A percentile compares a stretch with the other conserved stretches of the same genome.
These are phyloP conservation scores for Polytolypa hystricis DNA, from an alignment of 2,329 filamentous ascomycete species.

Conservation along the genomic window DNA sequence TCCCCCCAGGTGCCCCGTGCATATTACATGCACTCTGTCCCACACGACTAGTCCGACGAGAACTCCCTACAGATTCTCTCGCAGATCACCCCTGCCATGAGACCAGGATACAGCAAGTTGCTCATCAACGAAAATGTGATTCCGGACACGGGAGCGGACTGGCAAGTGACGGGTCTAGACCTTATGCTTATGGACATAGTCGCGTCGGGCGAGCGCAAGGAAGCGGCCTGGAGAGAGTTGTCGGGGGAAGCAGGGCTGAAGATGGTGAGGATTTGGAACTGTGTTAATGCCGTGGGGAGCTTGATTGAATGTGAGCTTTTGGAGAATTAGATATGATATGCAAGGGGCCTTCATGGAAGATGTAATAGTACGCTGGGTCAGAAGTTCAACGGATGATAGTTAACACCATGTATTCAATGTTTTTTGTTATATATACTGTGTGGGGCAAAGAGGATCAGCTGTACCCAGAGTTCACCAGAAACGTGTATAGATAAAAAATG, in stretches of 20 bases:
- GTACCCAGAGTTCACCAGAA: no score
- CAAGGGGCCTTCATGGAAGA: no score
- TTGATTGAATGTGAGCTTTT: constrained; percentile 5
- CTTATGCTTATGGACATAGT: constrained; percentile 29
- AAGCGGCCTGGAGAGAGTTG: constrained; percentile 24
- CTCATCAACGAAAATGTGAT: constrained; percentile 32
- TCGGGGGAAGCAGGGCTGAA: constrained; percentile 22
- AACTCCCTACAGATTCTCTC: constrained; percentile 22
- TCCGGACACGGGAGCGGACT: constrained; percentile 21
- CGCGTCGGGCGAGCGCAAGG: constrained; percentile 25
- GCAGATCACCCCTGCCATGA: constrained; percentile 15
- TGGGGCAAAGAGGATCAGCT: no score
- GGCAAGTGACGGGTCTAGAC: constrained; percentile 22
- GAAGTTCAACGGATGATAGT: no score
- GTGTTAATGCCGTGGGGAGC: constrained; percentile 7
- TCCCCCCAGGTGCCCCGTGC: constrained; percentile 23
- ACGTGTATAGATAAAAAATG: no score
- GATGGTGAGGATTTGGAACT: constrained; percentile 21
- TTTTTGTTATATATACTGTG: no score
- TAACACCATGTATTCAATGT: no score
- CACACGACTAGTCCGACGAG: constrained; percentile 28
- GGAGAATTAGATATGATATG: no score
- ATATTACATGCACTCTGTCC: constrained; percentile 27
- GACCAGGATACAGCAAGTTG: constrained; percentile 27
- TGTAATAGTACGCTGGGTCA: no score